Evolutionary conservation across 2,329 filamentous ascomycete genomes (phyloP).

Genomic region (Sporothrix curviconia): DNA sequence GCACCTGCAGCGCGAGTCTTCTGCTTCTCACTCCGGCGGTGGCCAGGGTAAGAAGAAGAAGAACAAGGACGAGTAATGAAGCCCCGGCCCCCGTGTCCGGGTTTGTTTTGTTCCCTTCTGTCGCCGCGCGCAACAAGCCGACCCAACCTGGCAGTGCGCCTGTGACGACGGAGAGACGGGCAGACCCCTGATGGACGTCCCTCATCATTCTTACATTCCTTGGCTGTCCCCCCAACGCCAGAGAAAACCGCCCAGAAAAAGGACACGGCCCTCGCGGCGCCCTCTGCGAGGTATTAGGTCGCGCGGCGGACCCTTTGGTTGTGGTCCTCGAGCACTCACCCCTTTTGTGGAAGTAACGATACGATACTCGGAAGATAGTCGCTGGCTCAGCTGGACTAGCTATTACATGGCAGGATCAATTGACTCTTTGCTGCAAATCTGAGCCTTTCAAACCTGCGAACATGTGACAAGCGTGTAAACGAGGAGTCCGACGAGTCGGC

Average conservation of each 20-base stretch:
- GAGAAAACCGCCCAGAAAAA: not conserved
- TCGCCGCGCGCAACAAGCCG: not conserved
- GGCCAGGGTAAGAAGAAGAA: constrained; percentile 51
- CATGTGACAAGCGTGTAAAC: too few relatives aligned
- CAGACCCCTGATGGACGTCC: not conserved
- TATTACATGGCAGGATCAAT: constrained; percentile 15
- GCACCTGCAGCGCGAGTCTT: constrained; percentile 66
- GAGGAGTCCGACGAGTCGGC: too few relatives aligned
- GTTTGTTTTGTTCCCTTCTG: not conserved
- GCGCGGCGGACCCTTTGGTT: not conserved
- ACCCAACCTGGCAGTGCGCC: not conserved
- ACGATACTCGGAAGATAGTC: not conserved
- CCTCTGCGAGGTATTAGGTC: constrained; percentile 12
- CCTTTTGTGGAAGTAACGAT: constrained; percentile 1
- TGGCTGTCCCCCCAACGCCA: not conserved
- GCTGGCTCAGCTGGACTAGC: constrained; percentile 3
- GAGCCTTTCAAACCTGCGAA: not conserved
- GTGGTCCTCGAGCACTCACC: constrained; percentile 6
- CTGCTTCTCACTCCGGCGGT: constrained; percentile 22
- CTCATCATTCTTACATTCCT: not conserved
- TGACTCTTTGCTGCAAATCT: constrained; percentile 5
- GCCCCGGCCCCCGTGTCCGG: not conserved
- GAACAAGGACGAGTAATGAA: constrained; percentile 49
- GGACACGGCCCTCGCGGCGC: not conserved
- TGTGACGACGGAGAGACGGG: not conserved